Evolutionary conservation across 345 rosid genomes (phyloP).

Genomic region (Limnanthes douglasii): DNA sequence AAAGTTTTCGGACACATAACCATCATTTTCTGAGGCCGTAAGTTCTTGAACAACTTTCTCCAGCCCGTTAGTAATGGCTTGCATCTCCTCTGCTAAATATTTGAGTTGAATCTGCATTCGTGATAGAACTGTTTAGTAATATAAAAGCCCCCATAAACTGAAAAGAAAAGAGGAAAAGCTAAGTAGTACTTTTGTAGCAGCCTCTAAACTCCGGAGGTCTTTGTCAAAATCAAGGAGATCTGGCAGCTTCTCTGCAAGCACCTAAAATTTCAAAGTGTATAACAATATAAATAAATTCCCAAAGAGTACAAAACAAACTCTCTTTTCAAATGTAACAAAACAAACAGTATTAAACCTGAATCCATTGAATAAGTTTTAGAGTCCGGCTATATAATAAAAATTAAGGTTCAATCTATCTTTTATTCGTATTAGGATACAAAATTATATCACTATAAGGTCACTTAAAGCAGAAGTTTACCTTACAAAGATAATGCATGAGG

Average conservation of each 20-base stretch:
- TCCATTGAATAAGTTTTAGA: neutral
- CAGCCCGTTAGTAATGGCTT: constrained; percentile 72
- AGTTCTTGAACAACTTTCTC: constrained; percentile 68
- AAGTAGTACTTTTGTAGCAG: constrained; percentile 70
- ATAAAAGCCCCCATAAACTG: constrained; percentile 3
- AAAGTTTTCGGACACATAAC: constrained; percentile 30
- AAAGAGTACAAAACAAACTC: neutral
- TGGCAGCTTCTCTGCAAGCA: constrained; percentile 58
- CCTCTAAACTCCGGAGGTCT: constrained; percentile 59
- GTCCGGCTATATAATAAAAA: too few relatives aligned
- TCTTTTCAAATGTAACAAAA: constrained; percentile 1
- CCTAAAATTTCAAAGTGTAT: constrained; percentile 21
- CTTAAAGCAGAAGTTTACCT: constrained; percentile 24
- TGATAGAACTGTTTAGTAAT: constrained; percentile 4
- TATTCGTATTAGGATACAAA: too few relatives aligned
- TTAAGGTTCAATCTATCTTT: too few relatives aligned
- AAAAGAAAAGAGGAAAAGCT: neutral
- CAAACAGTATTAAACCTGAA: neutral
- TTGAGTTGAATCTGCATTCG: constrained; percentile 58
- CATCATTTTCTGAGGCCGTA: constrained; percentile 45
- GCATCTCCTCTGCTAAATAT: constrained; percentile 84
- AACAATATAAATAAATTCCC: neutral
- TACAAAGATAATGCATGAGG: constrained; percentile 89
- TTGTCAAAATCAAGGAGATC: constrained; percentile 51
- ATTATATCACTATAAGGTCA: too few relatives aligned